Conservation (phyloP, 306 rosid species). For the Mimosa bimucronata region DNA sequence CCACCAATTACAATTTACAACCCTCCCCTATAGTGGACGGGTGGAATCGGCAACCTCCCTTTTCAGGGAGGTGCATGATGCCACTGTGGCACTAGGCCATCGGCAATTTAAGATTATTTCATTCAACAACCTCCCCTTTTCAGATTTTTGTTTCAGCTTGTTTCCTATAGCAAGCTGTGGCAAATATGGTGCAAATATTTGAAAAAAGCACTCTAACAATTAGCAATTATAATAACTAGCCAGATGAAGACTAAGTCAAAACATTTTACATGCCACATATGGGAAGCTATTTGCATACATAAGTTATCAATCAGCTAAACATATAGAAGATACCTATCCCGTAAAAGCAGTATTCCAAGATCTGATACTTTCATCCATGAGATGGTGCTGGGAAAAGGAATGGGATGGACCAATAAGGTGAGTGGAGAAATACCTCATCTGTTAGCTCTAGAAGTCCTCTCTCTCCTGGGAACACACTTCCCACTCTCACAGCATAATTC, state of each 20-base stretch:
- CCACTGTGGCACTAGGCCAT: neutral
- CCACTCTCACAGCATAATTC: neutral
- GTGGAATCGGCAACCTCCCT: neutral
- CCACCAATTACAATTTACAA: neutral
- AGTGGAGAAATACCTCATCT: neutral
- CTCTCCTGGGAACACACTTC: neutral
- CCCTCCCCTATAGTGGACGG: neutral
- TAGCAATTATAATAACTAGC: neutral
- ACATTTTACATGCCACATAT: conserved; percentile 2
- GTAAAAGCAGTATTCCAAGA: conserved; percentile 26
- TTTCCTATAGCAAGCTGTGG: conserved; percentile 7
- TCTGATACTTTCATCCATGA: neutral
- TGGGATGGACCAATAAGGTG: conserved; percentile 26
- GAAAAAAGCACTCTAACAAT: conserved; percentile 18
- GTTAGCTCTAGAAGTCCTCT: neutral
- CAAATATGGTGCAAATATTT: neutral
- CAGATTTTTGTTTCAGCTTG: conserved; percentile 7
- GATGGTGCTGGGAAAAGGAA: conserved; percentile 15
- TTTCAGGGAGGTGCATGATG: neutral
- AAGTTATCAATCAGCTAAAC: conserved; percentile 15
- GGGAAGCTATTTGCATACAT: conserved; percentile 16
- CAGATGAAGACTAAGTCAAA: neutral
- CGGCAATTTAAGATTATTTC: neutral
- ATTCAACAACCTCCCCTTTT: neutral
- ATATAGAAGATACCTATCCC: conserved; percentile 17